Evolutionary conservation across 2,329 filamentous ascomycete species (phyloP), one percentile per base, ranked within the genome.

Genomic region (Aspergillus quadricinctus): DNA sequence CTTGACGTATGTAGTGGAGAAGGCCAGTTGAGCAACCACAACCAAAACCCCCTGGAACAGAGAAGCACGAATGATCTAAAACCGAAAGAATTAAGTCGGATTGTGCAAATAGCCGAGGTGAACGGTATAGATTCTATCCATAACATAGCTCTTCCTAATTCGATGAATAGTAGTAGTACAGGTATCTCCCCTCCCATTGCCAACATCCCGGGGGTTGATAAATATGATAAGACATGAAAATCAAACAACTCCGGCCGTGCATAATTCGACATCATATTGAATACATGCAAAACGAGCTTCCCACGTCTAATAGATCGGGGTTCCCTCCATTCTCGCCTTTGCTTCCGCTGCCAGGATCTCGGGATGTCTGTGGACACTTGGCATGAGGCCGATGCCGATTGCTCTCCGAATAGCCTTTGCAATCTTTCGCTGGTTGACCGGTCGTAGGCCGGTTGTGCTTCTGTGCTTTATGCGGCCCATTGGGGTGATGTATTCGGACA

Each of bases 361-460:
- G 3, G 94, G 94, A 77, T 99, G 94, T 63, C 81, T 80, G 78
- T 99, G 90, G 54, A 95, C 88, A 72, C 88, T 95, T 25, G 94
- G 94, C 82, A 97, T 92, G 58, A 97, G 79, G 17, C 94, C 94
- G 69, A 97, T 82, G 1, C 92, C 94, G 66, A 97, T 88, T 21
- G 90, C 88, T 65, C 94, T 84, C 63, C 94, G 82, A 66, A 99
- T 89, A 53, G 95, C 93, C 80, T 95, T 97, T 60, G 93, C 89
- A 70, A 99, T 86, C 77, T 88, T 92, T 64, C 94, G 83, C 79
- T 99, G 94, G 79, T 97, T 97, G 63, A 90, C 88, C 2, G 89
- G 89, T 56, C 90, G 83, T 59, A 99, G 79, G 14, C 90, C 91
- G 0, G 92, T 97, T 25, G 87, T 79, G 5, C 74, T 81, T n/a